A percentile compares a stretch with the other conserved stretches of the same genome.
phyloP scores from a whole-genome alignment of 2,329 filamentous ascomycete species.

The Aspergillus floridensis region DNA sequence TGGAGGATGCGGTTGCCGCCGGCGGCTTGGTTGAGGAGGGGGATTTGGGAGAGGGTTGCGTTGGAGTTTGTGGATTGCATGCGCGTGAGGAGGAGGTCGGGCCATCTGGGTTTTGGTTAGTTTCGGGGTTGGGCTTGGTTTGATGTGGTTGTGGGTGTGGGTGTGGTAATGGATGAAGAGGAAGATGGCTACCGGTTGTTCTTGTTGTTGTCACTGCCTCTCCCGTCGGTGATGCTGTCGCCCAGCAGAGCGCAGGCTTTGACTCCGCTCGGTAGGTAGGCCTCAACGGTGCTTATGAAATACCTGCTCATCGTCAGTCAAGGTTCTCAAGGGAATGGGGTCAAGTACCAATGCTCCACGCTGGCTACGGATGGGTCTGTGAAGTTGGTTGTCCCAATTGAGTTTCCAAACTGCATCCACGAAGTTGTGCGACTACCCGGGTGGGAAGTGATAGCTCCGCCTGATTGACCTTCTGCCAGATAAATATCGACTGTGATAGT shows the following conservation, averaged over 20 bases:
- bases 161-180: not conserved
- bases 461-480: conserved; percentile 55
- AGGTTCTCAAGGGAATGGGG: conserved; percentile 5
- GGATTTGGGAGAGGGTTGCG: conserved; percentile 46
- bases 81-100: conserved; percentile 51
- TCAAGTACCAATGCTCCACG: conserved; percentile 44
- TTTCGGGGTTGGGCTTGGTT: too few relatives aligned
- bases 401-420: conserved; percentile 59
- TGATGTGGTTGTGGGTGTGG: not conserved
- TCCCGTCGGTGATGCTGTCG: conserved; percentile 65
- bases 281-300: conserved; percentile 59
- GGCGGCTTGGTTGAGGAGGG: conserved; percentile 63
- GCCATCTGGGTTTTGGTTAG: conserved; percentile 46
- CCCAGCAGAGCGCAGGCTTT: conserved; percentile 57
- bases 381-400: conserved; percentile 51
- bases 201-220: conserved; percentile 57
- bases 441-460: conserved; percentile 60
- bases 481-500: conserved; percentile 61
- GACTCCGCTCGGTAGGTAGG: conserved; percentile 46
- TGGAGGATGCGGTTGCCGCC: conserved; percentile 65
- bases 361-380: conserved; percentile 35
- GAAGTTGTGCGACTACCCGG: conserved; percentile 63
- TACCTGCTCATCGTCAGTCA: conserved; percentile 45
- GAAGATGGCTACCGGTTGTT: conserved; percentile 50
- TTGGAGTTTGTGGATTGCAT: conserved; percentile 49